These are phyloP conservation scores for Passiflora organensis DNA, from an alignment of 345 rosid genomes.

Conservation along the genomic window DNA sequence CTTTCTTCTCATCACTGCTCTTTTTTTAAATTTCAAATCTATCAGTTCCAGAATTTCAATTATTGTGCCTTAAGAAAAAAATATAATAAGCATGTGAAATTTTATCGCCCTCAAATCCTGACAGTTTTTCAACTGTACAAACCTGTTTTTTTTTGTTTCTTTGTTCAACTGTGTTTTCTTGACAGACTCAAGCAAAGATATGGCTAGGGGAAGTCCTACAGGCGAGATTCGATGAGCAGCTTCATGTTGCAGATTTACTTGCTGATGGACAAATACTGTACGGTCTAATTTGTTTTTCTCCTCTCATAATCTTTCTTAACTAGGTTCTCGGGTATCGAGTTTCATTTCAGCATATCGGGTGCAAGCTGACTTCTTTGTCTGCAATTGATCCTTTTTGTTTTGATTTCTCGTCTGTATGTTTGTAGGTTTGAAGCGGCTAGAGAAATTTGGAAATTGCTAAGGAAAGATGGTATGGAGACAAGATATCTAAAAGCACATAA, in stretches of 20 bases:
- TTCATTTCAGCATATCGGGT: neutral
- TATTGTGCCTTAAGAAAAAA: no score
- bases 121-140: neutral
- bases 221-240: constrained; percentile 15
- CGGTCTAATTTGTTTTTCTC: neutral
- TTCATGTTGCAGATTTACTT: constrained; percentile 21
- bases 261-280: constrained; percentile 33
- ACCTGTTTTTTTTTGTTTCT: neutral
- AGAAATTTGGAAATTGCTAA: constrained; percentile 23
- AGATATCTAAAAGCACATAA: constrained; percentile 11
- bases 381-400: neutral
- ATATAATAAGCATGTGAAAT: no score
- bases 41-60: no score
- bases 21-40: no score
- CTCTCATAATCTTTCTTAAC: neutral
- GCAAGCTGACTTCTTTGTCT: neutral
- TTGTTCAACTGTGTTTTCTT: neutral
- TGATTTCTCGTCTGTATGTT: neutral
- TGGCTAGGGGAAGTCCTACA: constrained; percentile 34
- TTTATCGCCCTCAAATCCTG: neutral
- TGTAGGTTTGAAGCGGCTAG: constrained; percentile 25
- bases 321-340: neutral
- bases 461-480: constrained; percentile 10
- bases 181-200: constrained; percentile 28
- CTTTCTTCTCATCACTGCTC: no score